Conservation (phyloP, 345 rosid genomes). For the Punica granatum region DNA sequence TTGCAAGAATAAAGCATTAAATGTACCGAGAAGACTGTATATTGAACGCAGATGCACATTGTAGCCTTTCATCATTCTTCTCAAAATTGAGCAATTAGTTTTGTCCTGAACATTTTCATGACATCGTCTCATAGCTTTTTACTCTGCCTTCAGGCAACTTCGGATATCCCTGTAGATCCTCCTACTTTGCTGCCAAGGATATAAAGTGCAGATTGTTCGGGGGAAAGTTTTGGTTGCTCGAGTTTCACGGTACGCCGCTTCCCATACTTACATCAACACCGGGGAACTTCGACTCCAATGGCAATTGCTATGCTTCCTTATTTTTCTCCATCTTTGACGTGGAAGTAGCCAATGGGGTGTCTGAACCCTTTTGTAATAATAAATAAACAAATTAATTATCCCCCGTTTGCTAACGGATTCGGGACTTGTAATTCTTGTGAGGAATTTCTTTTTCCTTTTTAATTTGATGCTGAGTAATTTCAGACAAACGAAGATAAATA, state of each 20-base stretch:
- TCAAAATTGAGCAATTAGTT: background rate
- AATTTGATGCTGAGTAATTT: too few relatives aligned
- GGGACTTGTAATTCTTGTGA: background rate
- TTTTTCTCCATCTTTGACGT: background rate
- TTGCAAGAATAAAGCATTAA: background rate
- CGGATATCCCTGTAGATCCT: slow-evolving; percentile 44
- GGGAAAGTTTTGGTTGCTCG: background rate
- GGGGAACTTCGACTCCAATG: background rate
- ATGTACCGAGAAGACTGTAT: background rate
- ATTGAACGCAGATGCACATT: background rate
- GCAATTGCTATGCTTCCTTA: background rate
- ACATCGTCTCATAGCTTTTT: background rate
- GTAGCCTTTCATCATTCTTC: background rate
- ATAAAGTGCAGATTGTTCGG: slow-evolving; percentile 7
- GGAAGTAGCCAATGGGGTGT: background rate
- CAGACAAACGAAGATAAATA: too few relatives aligned
- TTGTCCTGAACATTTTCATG: background rate
- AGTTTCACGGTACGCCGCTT: background rate
- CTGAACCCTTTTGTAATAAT: background rate
- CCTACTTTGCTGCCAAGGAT: slow-evolving; percentile 41
- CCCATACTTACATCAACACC: background rate
- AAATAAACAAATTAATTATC: too few relatives aligned
- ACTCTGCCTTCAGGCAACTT: slow-evolving; percentile 39
- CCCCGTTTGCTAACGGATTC: background rate
- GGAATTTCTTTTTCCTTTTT: too few relatives aligned